Conservation (phyloP, 2,329 filamentous ascomycete species). For the Grosmannia serpens region DNA sequence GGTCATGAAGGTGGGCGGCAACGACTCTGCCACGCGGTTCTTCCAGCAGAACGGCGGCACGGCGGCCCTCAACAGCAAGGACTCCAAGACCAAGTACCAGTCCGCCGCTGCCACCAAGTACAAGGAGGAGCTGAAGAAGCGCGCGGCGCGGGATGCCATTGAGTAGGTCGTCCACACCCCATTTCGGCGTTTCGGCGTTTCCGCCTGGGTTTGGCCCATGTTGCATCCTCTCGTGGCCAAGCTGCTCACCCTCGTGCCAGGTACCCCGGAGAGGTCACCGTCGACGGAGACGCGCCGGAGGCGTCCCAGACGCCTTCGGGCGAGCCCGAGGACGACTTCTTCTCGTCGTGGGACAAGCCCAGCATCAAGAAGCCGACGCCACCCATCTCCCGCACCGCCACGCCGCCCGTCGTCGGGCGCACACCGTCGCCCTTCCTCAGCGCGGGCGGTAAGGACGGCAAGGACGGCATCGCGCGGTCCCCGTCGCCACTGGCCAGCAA, state of each 20-base stretch:
- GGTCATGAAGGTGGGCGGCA: conserved; percentile 95
- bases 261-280: conserved; percentile 75
- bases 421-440: conserved; percentile 86
- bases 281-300: conserved; percentile 55
- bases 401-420: conserved; percentile 69
- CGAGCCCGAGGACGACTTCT: conserved; percentile 86
- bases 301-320: conserved; percentile 66
- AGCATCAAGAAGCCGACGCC: conserved; percentile 93
- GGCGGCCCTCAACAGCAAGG: conserved; percentile 89
- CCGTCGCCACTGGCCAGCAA: conserved; percentile 66
- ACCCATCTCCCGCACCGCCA: conserved; percentile 78
- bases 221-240: too few species aligned
- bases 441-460: conserved; percentile 52
- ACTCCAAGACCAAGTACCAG: conserved; percentile 92
- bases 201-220: neutral
- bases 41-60: conserved; percentile 95
- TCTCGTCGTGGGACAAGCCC: conserved; percentile 98
- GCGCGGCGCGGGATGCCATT: conserved; percentile 70
- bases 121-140: conserved; percentile 87
- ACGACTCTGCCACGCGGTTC: conserved; percentile 95
- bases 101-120: conserved; percentile 92
- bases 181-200: neutral
- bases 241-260: conserved; percentile 30
- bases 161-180: conserved; percentile 56
- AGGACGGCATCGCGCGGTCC: conserved; percentile 58